Percentiles rank a stretch among this genome's conserved stretches.
Evolutionary conservation across 495 filamentous ascomycete genomes (phyloP).

Genomic region (Tuber microsphaerosporum): DNA sequence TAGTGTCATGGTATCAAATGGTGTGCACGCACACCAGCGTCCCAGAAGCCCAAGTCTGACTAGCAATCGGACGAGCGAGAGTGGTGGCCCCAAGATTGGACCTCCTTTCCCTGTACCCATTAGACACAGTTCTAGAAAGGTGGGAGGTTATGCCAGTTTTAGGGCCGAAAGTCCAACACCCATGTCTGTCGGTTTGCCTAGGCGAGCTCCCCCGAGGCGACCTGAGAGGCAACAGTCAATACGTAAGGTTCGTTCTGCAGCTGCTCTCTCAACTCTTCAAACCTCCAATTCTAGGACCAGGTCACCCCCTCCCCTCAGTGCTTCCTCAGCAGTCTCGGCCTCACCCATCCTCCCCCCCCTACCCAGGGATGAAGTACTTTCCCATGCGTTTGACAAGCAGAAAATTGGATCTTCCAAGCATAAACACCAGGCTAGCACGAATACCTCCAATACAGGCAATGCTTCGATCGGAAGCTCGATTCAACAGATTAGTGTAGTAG

Average conservation of each 20-base stretch:
- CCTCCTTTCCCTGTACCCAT: conserved; percentile 89
- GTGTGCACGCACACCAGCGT: conserved; percentile 62
- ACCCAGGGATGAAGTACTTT: conserved; percentile 64
- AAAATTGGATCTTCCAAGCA: conserved; percentile 43
- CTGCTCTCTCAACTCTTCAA: conserved; percentile 51
- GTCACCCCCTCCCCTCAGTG: conserved; percentile 60
- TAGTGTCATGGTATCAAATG: conserved; percentile 69
- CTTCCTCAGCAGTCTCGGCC: conserved; percentile 58
- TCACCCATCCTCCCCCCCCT: conserved; percentile 64
- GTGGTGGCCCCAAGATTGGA: conserved; percentile 43
- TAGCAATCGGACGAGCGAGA: conserved; percentile 51
- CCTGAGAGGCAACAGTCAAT: conserved; percentile 49
- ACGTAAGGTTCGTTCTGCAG: conserved; percentile 76
- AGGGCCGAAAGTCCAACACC: conserved; percentile 76
- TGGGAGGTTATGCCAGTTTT: conserved; percentile 58
- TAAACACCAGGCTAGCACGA: conserved; percentile 42
- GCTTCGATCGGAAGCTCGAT: conserved; percentile 56
- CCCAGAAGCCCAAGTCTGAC: conserved; percentile 68
- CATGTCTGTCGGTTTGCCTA: conserved; percentile 21
- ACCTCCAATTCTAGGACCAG: conserved; percentile 51
- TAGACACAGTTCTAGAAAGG: conserved; percentile 75
- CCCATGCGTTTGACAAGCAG: conserved; percentile 46
- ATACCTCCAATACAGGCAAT: conserved; percentile 48
- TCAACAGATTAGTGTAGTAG: conserved; percentile 78
- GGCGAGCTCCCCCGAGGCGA: conserved; percentile 15